Evolutionary conservation across 345 rosid genomes (phyloP).

Genomic region (Leavenworthia alabamica): DNA sequence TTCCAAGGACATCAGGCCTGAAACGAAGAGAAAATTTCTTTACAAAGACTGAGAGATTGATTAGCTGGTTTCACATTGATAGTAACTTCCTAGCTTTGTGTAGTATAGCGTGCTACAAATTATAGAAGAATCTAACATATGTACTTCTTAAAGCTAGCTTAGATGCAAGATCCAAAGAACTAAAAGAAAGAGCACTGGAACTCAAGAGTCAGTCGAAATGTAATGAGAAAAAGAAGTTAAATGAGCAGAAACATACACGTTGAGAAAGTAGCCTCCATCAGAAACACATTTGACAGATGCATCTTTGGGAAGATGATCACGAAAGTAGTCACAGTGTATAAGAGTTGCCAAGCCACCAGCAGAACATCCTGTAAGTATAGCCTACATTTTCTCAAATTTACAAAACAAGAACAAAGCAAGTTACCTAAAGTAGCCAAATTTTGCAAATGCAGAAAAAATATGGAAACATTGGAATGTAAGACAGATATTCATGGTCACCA

Average conservation of each 20-base stretch:
- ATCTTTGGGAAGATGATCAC: slow-evolving; percentile 53
- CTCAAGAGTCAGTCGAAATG: neutral
- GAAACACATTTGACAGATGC: slow-evolving; percentile 82
- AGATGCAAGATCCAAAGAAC: neutral
- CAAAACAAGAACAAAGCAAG: neutral
- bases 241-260: slow-evolving; percentile 53
- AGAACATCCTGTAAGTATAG: slow-evolving; percentile 90
- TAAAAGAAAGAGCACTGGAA: neutral
- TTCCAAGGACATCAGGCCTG: slow-evolving; percentile 68
- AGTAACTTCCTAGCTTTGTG: neutral
- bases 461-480: neutral
- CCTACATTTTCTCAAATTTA: slow-evolving; percentile 41
- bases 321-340: slow-evolving; percentile 77
- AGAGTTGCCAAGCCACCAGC: slow-evolving; percentile 93
- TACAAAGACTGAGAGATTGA: neutral
- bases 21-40: slow-evolving; percentile 28
- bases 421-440: neutral
- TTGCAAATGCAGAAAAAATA: neutral
- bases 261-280: slow-evolving; percentile 87
- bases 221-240: neutral
- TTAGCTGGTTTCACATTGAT: neutral
- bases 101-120: neutral
- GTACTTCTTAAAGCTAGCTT: neutral
- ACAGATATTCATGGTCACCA: neutral
- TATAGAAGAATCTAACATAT: neutral